phyloP scores from a whole-genome alignment of 257 asterid genomes.

The Ajuga chamaepitys region DNA sequence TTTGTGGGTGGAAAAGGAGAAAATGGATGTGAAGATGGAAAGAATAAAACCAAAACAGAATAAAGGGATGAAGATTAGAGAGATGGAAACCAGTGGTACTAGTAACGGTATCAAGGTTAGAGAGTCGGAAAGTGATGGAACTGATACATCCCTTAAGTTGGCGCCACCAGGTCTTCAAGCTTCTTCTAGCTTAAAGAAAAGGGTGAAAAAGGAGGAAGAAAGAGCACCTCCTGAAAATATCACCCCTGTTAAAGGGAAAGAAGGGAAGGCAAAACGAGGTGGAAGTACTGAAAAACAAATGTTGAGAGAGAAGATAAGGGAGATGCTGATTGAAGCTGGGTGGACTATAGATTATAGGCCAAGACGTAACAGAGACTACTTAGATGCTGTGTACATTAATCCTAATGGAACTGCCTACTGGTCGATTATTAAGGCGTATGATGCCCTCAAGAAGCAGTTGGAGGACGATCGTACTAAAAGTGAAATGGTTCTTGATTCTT shows the following conservation, averaged over 20 bases:
- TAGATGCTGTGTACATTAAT: constrained; percentile 87
- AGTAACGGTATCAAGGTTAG: constrained; percentile 27
- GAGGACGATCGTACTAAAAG: constrained; percentile 40
- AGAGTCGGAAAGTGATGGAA: constrained; percentile 37
- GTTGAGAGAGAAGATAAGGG: constrained; percentile 80
- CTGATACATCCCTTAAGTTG: constrained; percentile 62
- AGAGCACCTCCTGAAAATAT: constrained; percentile 29
- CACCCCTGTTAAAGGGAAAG: constrained; percentile 34
- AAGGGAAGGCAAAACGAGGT: constrained; percentile 57
- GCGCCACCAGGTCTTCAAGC: constrained; percentile 49
- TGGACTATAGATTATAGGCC: constrained; percentile 97
- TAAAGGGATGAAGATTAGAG: constrained; percentile 34
- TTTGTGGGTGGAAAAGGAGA: constrained; percentile 27
- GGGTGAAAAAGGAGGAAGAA: constrained; percentile 49
- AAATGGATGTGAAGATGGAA: constrained; percentile 30
- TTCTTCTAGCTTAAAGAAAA: constrained; percentile 49
- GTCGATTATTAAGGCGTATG: constrained; percentile 96
- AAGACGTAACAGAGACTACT: constrained; percentile 88
- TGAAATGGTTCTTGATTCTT: constrained; percentile 35
- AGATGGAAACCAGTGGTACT: constrained; percentile 27
- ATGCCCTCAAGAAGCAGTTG: constrained; percentile 73
- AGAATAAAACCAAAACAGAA: constrained; percentile 26
- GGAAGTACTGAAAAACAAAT: constrained; percentile 92
- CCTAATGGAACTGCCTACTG: constrained; percentile 93
- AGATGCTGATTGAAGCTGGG: constrained; percentile 69